These are phyloP conservation scores for Gardenia jasminoides DNA, from an alignment of 257 asterid species.

Conservation along the genomic window DNA sequence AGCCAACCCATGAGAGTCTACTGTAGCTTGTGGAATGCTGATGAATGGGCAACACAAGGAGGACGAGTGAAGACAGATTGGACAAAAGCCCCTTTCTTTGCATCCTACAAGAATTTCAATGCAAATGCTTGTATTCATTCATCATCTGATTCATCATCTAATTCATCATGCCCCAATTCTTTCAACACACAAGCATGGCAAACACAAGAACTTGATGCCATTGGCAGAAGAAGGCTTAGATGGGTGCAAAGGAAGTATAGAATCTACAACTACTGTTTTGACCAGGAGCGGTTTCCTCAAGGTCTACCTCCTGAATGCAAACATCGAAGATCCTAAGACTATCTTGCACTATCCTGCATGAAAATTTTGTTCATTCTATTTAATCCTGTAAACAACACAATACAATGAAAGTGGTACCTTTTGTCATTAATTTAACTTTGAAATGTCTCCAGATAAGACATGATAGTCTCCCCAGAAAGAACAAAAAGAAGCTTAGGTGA, in stretches of 20 bases:
- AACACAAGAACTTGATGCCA: slow-evolving; percentile 33
- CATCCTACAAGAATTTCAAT: slow-evolving; percentile 43
- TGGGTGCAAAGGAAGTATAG: slow-evolving; percentile 47
- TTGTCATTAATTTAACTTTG: neutral
- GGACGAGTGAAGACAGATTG: slow-evolving; percentile 55
- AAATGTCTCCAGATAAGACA: neutral
- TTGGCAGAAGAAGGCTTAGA: slow-evolving; percentile 38
- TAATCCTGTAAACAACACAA: neutral
- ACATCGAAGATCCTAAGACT: slow-evolving; percentile 25
- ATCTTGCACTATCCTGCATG: neutral
- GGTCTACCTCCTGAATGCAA: slow-evolving; percentile 49
- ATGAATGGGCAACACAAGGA: slow-evolving; percentile 60
- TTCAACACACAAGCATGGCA: slow-evolving; percentile 26
- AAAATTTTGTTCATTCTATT: neutral
- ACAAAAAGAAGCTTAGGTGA: neutral
- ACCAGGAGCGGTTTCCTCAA: slow-evolving; percentile 35
- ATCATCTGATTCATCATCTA: slow-evolving; percentile 15
- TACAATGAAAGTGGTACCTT: neutral
- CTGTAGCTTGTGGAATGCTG: slow-evolving; percentile 63
- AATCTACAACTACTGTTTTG: slow-evolving; percentile 52
- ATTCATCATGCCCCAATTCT: slow-evolving; percentile 10
- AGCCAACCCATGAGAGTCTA: slow-evolving; percentile 44
- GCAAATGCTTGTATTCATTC: slow-evolving; percentile 23
- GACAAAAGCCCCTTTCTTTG: slow-evolving; percentile 47
- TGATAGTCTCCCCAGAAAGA: neutral